These are phyloP conservation scores for Fusarium oxysporum DNA, from an alignment of 2,329 filamentous ascomycete species.

Conservation along the genomic window DNA sequence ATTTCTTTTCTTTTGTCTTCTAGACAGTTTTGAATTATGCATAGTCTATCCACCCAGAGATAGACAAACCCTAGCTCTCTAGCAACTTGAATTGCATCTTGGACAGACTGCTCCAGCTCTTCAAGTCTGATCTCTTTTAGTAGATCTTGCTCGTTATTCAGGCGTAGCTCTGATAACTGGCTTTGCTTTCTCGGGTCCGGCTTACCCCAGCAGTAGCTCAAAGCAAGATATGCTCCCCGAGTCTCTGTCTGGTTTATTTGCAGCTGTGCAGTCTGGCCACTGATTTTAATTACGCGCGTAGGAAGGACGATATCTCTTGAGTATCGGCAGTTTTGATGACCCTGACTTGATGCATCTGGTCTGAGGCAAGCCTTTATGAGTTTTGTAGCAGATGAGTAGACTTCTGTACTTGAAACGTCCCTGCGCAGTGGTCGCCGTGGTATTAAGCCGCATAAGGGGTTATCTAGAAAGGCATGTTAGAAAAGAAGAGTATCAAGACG, in stretches of 20 bases:
- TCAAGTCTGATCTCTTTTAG: not conserved
- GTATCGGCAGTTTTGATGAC: not conserved
- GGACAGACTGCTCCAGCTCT: not conserved
- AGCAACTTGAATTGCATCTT: not conserved
- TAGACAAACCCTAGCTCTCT: fast-evolving
- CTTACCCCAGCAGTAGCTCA: conserved; percentile 8
- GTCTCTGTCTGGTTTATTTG: not conserved
- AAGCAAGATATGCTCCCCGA: not conserved
- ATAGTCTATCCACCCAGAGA: conserved; percentile 6
- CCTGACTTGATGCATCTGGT: fast-evolving
- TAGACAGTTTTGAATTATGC: not conserved
- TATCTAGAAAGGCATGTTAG: fast-evolving
- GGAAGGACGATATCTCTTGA: not conserved
- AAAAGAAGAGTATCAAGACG: fast-evolving
- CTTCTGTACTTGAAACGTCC: not conserved
- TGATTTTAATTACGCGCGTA: fast-evolving
- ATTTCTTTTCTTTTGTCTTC: not conserved
- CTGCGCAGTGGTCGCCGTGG: fast-evolving
- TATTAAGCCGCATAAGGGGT: not conserved
- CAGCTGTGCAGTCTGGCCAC: fast-evolving
- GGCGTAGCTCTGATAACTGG: fast-evolving
- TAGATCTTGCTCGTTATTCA: fast-evolving
- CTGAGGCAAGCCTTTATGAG: not conserved
- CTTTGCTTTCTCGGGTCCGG: fast-evolving
- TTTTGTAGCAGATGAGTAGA: fast-evolving